Base-by-base conservation (phyloP, 2,329 filamentous ascomycete species). In the Fusarium verrucosum region DNA sequence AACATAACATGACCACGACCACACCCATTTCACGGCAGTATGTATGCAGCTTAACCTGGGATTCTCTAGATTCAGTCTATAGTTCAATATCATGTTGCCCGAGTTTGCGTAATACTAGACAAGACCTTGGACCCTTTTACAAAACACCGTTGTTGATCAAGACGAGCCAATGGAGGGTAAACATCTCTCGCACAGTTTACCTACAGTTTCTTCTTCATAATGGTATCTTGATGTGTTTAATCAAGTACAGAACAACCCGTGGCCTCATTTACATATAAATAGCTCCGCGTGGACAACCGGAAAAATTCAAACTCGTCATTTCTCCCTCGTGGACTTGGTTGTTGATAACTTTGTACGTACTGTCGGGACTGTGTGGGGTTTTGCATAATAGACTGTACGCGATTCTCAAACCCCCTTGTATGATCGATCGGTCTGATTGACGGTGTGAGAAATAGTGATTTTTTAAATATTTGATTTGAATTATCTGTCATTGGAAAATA, bases 301-400 rank as follows among this genome's bases (percentile, higher is more conserved):
- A 22, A 66, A 70, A 71, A 65, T 71, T 70, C 69, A 71, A 71
- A 70, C 63, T 49, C 45, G 50, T 61, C 38, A 32, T 32, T 43
- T 50, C 16, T 33, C n/a, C 25, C 20, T 22, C 23, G 10, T 32
- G 20, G 26, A 37, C 26, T 55, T 30, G 22, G 26, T 44, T 30
- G 22, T 30, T 44, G 47, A 49, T 53, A 59, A 22, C 47, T 49
- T 43, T 55, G 40, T 40, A 35, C 22, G 40, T 40, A 35, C 22
- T 41, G 28, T 47, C 19, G 45, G 36, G 37, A 49, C 47, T 47
- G 63, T 62, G 62, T 56, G 63, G 42, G 42, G 45, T 66, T 33
- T 28, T 45, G 32, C 25, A 13, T 35, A 35, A 19, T 28, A 22
- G 13, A 61, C 46, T 60, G 55, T 43, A 37, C 43, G 7, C 28